Evolutionary conservation across 352 stramenopile species (phyloP), one percentile per base, ranked within the genome.

Genomic region (Phytophthora podocarpi): DNA sequence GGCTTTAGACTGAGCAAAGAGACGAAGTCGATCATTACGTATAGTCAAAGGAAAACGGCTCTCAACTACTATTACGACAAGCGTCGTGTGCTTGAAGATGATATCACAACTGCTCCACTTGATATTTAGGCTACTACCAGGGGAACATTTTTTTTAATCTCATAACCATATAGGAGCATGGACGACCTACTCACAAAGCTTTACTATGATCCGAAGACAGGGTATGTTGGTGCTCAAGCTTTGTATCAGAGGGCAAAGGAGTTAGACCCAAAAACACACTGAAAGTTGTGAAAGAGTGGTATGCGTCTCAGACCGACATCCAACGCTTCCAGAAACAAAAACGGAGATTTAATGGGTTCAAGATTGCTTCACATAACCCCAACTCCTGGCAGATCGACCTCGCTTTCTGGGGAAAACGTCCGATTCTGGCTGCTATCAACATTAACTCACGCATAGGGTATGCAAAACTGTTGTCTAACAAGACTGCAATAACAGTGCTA

Each of bases 381-480:
- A 31, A 31, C 18, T 46, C 39, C 28, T 46, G 39, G 39, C 39
- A 46, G 39, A 46, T 30, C 5, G 39, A 46, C 30, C 23, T 46
- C 2, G 21, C 0, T 1, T 30, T 46, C 12, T 46, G 39, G 39
- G 39, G 18, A 10, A 41, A 41, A 3, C 35, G 5, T 26, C 16
- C 35, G 24, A 41, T 41, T n/a, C n/a, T n/a, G n/a, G n/a, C n/a
- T n/a, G n/a, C n/a, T n/a, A n/a, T n/a, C n/a, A n/a, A n/a, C n/a
- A n/a, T n/a, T n/a, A n/a, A n/a, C n/a, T n/a, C n/a, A n/a, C n/a
- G n/a, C n/a, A n/a, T n/a, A n/a, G n/a, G n/a, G n/a, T 80, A 69
- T 27, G 70, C 63, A n/a, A 75, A 74, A 30, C 9, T 80, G 1
- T 53, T 81, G 31, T 21, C 37, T 37, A 72, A 80, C 57, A 81